phyloP scores from a whole-genome alignment of 1,284 basidiomycete species.

The Fistulinella cinereoalba region DNA sequence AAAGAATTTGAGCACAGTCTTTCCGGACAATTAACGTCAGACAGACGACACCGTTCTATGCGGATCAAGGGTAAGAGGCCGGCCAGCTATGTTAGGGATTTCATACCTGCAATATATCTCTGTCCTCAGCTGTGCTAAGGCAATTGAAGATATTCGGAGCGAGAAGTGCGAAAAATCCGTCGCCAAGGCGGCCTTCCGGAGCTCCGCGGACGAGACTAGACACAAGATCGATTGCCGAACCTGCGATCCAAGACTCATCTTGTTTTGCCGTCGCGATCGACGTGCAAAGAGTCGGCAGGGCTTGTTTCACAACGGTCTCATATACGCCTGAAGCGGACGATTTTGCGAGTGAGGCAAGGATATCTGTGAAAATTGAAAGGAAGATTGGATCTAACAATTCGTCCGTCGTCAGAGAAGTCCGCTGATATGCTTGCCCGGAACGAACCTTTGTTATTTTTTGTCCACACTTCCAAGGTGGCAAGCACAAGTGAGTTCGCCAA shows the following conservation, averaged over 20 bases:
- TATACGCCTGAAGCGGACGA: conserved; percentile 61
- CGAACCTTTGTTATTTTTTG: conserved; percentile 77
- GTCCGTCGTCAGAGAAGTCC: no score
- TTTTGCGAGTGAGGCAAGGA: conserved; percentile 69
- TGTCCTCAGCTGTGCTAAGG: conserved; percentile 68
- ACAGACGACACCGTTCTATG: conserved; percentile 77
- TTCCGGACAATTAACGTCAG: conserved; percentile 86
- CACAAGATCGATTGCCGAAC: conserved; percentile 80
- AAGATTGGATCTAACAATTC: conserved; percentile 76
- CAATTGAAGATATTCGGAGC: conserved; percentile 74
- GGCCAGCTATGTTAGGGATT: not conserved
- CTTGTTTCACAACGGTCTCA: conserved; percentile 66
- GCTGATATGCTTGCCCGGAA: not conserved
- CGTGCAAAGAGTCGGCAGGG: conserved; percentile 69
- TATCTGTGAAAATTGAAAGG: conserved; percentile 82
- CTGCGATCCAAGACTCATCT: conserved; percentile 68
- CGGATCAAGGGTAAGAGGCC: conserved; percentile 3
- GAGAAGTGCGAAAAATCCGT: conserved; percentile 72
- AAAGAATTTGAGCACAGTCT: conserved; percentile 75
- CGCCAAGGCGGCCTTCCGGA: conserved; percentile 64
- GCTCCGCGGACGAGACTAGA: conserved; percentile 69
- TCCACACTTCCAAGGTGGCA: conserved; percentile 76
- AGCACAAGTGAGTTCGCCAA: conserved; percentile 63
- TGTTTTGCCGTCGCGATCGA: conserved; percentile 58
- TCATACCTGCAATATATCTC: conserved; percentile 79